phyloP scores from a whole-genome alignment of 768 basidiomycete species.

The Sarcomyxa edulis region DNA sequence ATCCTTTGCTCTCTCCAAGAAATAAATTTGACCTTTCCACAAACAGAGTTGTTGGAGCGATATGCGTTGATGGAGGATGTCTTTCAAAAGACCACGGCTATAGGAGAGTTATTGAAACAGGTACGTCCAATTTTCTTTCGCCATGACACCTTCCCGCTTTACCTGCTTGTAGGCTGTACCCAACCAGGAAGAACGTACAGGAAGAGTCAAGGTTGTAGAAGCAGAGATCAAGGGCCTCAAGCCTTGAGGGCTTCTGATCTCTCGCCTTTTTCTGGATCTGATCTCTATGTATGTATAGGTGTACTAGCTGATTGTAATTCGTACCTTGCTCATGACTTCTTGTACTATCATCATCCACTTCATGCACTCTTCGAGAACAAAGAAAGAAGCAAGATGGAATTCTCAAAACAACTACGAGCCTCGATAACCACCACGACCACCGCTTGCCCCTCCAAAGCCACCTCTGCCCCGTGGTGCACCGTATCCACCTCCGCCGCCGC shows the following conservation, averaged over 20 bases:
- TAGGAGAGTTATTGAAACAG: constrained; percentile 47
- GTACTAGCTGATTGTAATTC: too few relatives aligned
- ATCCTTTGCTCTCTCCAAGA: not conserved
- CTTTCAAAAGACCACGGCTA: constrained; percentile 29
- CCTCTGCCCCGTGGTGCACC: constrained; percentile 32
- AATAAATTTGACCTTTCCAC: constrained; percentile 1
- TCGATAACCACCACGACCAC: constrained; percentile 30
- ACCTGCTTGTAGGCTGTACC: constrained; percentile 32
- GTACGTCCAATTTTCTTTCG: constrained; percentile 23
- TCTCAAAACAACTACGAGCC: too few relatives aligned
- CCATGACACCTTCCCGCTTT: not conserved
- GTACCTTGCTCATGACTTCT: too few relatives aligned
- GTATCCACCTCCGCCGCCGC: constrained; percentile 39
- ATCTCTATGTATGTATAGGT: too few relatives aligned
- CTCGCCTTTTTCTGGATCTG: too few relatives aligned
- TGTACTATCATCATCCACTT: too few relatives aligned
- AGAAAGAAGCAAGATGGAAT: too few relatives aligned
- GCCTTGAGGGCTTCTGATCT: too few relatives aligned
- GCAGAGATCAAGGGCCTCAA: constrained; percentile 48
- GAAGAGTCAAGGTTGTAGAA: constrained; percentile 37
- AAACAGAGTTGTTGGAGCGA: constrained; percentile 3
- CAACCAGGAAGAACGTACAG: constrained; percentile 46
- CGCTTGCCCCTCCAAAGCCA: constrained; percentile 32
- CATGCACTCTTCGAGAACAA: too few relatives aligned
- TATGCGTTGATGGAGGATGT: constrained; percentile 12